Conservation (phyloP, 106 monocot genomes). For the Allium sativum region DNA sequence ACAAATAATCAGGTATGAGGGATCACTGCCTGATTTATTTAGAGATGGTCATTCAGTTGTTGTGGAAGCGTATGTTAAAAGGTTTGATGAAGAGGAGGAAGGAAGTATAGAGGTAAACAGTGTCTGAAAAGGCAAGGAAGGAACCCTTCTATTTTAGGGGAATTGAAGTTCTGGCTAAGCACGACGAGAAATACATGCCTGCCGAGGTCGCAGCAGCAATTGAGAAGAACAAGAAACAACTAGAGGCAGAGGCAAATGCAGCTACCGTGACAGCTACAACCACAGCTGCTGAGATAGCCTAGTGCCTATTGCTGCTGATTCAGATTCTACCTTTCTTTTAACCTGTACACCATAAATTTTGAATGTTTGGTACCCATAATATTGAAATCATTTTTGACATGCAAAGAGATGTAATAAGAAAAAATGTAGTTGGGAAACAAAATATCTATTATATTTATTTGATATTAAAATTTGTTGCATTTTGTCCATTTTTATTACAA, state of each 20-base stretch:
- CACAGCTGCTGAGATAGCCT: too few species aligned
- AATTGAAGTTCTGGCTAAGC: slow-evolving; percentile 91
- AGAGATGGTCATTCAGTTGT: slow-evolving; percentile 97
- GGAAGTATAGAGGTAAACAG: slow-evolving; percentile 1
- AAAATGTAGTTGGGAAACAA: background rate
- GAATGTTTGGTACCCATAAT: slow-evolving; percentile 1
- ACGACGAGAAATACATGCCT: slow-evolving; percentile 99
- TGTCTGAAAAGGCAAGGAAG: slow-evolving; percentile 56
- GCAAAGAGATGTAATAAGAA: too few species aligned
- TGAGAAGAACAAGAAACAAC: slow-evolving; percentile 80
- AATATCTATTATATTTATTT: too few species aligned
- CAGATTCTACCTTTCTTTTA: slow-evolving; percentile 9
- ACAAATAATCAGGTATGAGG: slow-evolving; percentile 36
- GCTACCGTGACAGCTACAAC: slow-evolving; percentile 2
- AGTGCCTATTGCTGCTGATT: background rate
- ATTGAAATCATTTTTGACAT: slow-evolving; percentile 3
- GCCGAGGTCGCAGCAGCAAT: slow-evolving; percentile 85
- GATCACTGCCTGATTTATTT: slow-evolving; percentile 84
- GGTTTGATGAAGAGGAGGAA: slow-evolving; percentile 21
- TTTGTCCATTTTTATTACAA: too few species aligned
- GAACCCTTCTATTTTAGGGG: slow-evolving; percentile 65
- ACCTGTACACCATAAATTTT: background rate
- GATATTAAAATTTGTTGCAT: too few species aligned
- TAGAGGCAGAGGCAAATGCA: slow-evolving; percentile 38
- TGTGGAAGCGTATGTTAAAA: slow-evolving; percentile 70